phyloP scores from a whole-genome alignment of 495 filamentous ascomycete species.

The Oidiodendron maius region DNA sequence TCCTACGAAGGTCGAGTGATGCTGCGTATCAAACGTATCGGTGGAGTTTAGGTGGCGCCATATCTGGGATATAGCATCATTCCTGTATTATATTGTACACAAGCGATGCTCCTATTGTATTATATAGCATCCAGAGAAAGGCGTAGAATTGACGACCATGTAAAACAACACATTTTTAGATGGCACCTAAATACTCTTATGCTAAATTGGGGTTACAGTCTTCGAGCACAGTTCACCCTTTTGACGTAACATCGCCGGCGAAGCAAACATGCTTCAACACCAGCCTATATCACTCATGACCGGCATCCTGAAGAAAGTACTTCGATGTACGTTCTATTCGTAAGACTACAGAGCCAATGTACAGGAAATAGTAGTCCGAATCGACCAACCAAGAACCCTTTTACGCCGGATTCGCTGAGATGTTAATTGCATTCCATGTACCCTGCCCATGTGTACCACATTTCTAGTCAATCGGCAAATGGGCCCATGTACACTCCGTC shows the following conservation, averaged over 20 bases:
- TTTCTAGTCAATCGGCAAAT: neutral
- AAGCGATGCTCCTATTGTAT: neutral
- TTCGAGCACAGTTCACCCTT: slow-evolving; percentile 3
- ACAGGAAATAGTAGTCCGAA: slow-evolving; percentile 14
- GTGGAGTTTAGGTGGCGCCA: neutral
- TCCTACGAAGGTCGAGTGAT: slow-evolving; percentile 18
- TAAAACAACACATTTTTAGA: no score
- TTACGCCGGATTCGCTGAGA: slow-evolving; percentile 1
- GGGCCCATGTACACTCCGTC: neutral
- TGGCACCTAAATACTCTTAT: no score
- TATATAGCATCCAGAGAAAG: no score
- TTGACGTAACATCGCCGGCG: slow-evolving; percentile 2
- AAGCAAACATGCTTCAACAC: neutral
- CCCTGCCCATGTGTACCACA: slow-evolving; percentile 9
- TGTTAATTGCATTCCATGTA: neutral
- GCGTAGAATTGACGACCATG: no score
- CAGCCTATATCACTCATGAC: no score
- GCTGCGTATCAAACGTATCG: slow-evolving; percentile 1
- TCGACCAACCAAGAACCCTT: neutral
- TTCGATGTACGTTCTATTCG: slow-evolving; percentile 19
- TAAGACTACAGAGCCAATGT: slow-evolving; percentile 22
- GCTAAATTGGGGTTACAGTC: no score
- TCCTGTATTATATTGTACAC: neutral
- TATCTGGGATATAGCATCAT: neutral
- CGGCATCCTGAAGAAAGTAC: no score